These are phyloP conservation scores for Pseudonitzschia pungens DNA, from an alignment of 108 stramenopile genomes.

Conservation along the genomic window DNA sequence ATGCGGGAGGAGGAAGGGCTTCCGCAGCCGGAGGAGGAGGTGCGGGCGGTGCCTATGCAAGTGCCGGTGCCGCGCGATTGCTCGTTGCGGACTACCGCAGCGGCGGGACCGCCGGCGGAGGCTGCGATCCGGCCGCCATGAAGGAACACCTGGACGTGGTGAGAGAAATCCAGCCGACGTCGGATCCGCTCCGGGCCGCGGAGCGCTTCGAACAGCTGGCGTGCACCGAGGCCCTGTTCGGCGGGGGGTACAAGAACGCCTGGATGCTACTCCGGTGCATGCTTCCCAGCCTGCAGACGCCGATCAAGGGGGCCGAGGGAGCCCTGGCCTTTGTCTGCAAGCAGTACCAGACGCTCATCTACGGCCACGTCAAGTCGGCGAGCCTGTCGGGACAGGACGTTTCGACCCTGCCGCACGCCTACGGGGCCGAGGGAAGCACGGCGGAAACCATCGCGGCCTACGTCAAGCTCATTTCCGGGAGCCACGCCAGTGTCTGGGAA, in stretches of 20 bases:
- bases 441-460: constrained; percentile 34
- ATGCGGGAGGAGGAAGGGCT: too few relatives aligned
- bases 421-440: constrained; percentile 18
- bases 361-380: constrained; percentile 40
- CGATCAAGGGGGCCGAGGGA: constrained; percentile 36
- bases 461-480: constrained; percentile 40
- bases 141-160: constrained; percentile 29
- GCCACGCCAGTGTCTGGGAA: constrained; percentile 39
- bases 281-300: constrained; percentile 17
- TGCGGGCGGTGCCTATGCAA: too few relatives aligned
- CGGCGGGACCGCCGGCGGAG: neutral
- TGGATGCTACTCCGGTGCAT: constrained; percentile 32
- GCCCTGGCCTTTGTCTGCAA: constrained; percentile 36
- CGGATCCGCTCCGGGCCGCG: constrained; percentile 3
- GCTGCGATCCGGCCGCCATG: constrained; percentile 14
- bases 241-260: constrained; percentile 32
- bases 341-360: constrained; percentile 35
- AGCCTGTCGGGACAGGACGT: constrained; percentile 28
- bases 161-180: neutral
- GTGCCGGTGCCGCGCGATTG: too few relatives aligned
- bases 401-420: constrained; percentile 6
- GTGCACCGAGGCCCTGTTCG: neutral
- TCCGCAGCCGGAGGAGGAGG: too few relatives aligned
- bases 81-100: too few relatives aligned
- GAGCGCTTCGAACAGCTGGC: constrained; percentile 19